Base-by-base conservation (phyloP, 805 yeast species). In the Sporopachydermia lactativora region DNA sequence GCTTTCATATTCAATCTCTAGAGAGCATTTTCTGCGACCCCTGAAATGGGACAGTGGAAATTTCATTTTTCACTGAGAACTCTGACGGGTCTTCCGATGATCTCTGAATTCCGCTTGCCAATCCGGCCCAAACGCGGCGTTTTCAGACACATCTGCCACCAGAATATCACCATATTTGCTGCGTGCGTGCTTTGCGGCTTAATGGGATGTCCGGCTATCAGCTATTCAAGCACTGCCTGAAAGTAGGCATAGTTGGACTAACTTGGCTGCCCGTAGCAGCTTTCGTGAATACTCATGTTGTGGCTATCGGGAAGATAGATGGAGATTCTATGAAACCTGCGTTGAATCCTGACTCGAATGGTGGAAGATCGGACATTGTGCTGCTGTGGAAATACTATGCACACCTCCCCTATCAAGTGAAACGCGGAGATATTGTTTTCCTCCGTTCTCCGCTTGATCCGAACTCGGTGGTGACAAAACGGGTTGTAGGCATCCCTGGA, bases 301-400 rank as follows among this genome's bases (percentile, higher is more conserved):
- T 70, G 41, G 79, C 71, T 54, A 65, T 81, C 17, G 80, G 79
- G 14, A 67, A 68, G 49, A 68, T 81, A 8, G 68, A 73, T 35
- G 94, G 94, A 0, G 57, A 65, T 19, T 79, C 88, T 19, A 81
- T 81, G 94, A 62, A 81, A 40, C 96, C 96, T 1, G 74, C 95
- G 0, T 70, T 86, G 52, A 88, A 88, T 57, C 89, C 94, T 1
- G 72, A 71, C 15, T 36, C 52, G 18, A 50, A 67, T 58, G 37
- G 58, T 59, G 47, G 57, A 62, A 41, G 56, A 65, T 48, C 42
- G 39, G 58, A 45, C 48, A 59, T 43, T 62, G 85, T 83, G 1
- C 49, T 82, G 2, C 63, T 88, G 14, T 73, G 80, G 71, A 83
- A 82, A 53, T 77, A 64, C 59, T 70, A 72, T 18, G 57, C 73